Conservation (phyloP, 2,329 filamentous ascomycete species). For the Aspergillus latus region DNA sequence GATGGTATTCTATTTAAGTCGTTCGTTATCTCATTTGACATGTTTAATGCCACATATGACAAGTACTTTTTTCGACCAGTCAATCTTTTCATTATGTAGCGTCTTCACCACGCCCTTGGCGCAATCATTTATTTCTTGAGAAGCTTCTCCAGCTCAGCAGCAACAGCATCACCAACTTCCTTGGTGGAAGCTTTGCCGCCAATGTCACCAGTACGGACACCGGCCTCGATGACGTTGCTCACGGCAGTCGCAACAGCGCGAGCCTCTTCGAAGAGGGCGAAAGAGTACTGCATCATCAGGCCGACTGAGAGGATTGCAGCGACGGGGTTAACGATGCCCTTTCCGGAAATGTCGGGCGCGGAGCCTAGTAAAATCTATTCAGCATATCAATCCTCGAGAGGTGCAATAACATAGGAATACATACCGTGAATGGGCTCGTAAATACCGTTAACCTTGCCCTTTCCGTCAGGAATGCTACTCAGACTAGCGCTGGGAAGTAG, state of each 20-base stretch:
- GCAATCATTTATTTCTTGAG: slow-evolving; percentile 49
- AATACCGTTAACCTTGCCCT: slow-evolving; percentile 83
- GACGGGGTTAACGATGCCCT: slow-evolving; percentile 88
- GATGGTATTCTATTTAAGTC: slow-evolving; percentile 13
- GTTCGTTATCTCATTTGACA: slow-evolving; percentile 27
- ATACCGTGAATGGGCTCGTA: slow-evolving; percentile 96
- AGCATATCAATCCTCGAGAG: not conserved
- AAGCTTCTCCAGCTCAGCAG: slow-evolving; percentile 69
- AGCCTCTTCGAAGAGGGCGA: slow-evolving; percentile 75
- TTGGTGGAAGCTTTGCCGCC: slow-evolving; percentile 72
- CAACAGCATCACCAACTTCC: slow-evolving; percentile 81
- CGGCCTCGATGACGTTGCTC: slow-evolving; percentile 72
- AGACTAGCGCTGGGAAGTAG: slow-evolving; percentile 85
- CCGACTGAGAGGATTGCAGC: slow-evolving; percentile 88
- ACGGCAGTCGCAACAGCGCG: slow-evolving; percentile 79
- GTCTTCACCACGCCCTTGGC: not conserved
- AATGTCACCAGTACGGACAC: slow-evolving; percentile 79
- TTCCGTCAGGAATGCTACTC: slow-evolving; percentile 80
- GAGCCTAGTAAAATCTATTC: slow-evolving; percentile 57
- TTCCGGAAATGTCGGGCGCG: slow-evolving; percentile 88
- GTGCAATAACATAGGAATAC: slow-evolving; percentile 19
- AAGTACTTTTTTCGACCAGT: not conserved
- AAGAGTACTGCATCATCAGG: slow-evolving; percentile 95
- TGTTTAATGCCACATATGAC: not conserved
- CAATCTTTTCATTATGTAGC: slow-evolving; percentile 30